phyloP scores from a whole-genome alignment of 768 basidiomycete genomes.

The Amanita polypyramis region DNA sequence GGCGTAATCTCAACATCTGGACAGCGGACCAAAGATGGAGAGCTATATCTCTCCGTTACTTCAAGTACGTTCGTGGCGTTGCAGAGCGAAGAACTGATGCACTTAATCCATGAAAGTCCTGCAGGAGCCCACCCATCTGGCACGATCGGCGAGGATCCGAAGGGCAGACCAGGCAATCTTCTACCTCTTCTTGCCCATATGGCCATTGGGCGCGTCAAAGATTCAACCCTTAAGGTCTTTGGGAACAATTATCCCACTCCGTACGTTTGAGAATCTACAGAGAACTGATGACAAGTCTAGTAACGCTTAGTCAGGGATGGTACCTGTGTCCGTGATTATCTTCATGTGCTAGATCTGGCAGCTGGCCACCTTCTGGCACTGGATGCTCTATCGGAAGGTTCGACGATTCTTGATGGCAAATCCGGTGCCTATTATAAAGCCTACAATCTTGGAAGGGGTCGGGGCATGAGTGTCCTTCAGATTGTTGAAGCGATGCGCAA shows the following conservation, averaged over 20 bases:
- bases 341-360: slow-evolving; percentile 93
- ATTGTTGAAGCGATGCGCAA: slow-evolving; percentile 93
- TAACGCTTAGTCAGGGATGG: slow-evolving; percentile 53
- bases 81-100: neutral
- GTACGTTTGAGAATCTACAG: slow-evolving; percentile 30
- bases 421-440: slow-evolving; percentile 69
- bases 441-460: slow-evolving; percentile 94
- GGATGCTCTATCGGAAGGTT: slow-evolving; percentile 61
- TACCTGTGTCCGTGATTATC: slow-evolving; percentile 94
- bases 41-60: slow-evolving; percentile 86
- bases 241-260: slow-evolving; percentile 96
- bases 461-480: slow-evolving; percentile 85
- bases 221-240: slow-evolving; percentile 69
- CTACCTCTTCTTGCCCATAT: slow-evolving; percentile 91
- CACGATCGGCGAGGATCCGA: slow-evolving; percentile 91
- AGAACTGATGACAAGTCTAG: neutral
- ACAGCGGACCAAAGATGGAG: slow-evolving; percentile 69
- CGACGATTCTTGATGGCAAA: slow-evolving; percentile 47
- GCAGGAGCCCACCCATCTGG: slow-evolving; percentile 98
- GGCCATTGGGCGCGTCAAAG: slow-evolving; percentile 80
- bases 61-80: slow-evolving; percentile 58
- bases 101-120: slow-evolving; percentile 41
- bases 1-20: slow-evolving; percentile 10
- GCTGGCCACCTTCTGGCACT: slow-evolving; percentile 87
- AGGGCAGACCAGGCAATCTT: slow-evolving; percentile 89